Conservation (phyloP, 768 basidiomycete genomes). For the Leccinum arenicola region DNA sequence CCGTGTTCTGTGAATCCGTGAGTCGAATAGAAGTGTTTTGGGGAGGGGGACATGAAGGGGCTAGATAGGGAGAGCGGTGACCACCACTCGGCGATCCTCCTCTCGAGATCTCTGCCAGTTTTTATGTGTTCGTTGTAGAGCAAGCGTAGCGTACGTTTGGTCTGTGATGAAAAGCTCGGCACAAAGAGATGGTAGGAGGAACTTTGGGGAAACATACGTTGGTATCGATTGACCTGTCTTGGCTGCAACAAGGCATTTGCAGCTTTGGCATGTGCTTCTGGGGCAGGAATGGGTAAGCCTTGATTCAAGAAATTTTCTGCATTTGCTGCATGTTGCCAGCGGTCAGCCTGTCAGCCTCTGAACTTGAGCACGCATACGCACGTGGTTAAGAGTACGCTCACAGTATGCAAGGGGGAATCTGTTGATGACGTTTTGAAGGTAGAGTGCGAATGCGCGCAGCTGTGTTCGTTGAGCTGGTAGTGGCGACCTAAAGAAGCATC, state of each 20-base stretch:
- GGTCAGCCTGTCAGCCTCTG: constrained; percentile 59
- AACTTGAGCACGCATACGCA: constrained; percentile 1
- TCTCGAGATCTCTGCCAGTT: constrained; percentile 66
- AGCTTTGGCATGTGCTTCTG: constrained; percentile 72
- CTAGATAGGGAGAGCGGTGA: constrained; percentile 26
- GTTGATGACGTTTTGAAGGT: constrained; percentile 30
- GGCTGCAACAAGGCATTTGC: constrained; percentile 72
- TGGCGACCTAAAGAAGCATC: not conserved
- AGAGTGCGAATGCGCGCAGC: not conserved
- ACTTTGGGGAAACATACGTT: constrained; percentile 47
- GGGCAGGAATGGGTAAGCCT: constrained; percentile 69
- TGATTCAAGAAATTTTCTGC: constrained; percentile 68
- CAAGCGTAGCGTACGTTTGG: constrained; percentile 74
- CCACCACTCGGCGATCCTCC: constrained; percentile 48
- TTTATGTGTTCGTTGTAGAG: constrained; percentile 73
- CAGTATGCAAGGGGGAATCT: constrained; percentile 52
- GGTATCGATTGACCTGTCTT: constrained; percentile 70
- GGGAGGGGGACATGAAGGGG: constrained; percentile 47
- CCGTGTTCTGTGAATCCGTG: constrained; percentile 58
- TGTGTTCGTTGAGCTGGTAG: constrained; percentile 5
- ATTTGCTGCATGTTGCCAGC: constrained; percentile 76
- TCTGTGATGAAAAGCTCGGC: constrained; percentile 39
- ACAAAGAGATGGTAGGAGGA: not conserved
- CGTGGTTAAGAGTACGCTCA: constrained; percentile 25
- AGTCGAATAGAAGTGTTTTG: constrained; percentile 32